Conservation (phyloP, 805 yeast genomes). For the Candida railenensis region DNA sequence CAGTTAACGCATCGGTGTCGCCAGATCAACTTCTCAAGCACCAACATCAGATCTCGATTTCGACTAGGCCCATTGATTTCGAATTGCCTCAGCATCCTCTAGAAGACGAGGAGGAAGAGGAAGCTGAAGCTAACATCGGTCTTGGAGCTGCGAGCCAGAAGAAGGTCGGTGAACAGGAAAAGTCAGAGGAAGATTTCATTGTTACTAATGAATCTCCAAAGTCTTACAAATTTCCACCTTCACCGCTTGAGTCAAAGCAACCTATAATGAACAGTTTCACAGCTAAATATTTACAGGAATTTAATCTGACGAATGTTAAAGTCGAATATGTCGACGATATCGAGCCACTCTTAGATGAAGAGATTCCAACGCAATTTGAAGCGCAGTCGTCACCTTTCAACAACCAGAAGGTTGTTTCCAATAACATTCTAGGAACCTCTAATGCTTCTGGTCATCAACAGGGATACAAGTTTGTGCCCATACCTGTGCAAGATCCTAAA, state of each 20-base stretch:
- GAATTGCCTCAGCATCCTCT: slow-evolving; percentile 1
- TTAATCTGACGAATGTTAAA: slow-evolving; percentile 11
- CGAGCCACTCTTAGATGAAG: slow-evolving; percentile 26
- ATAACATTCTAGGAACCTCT: background rate
- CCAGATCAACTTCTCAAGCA: slow-evolving; percentile 32
- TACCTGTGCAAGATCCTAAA: slow-evolving; percentile 39
- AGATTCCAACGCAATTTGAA: background rate
- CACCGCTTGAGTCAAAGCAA: slow-evolving; percentile 24
- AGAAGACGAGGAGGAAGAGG: slow-evolving; percentile 10
- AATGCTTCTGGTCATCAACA: background rate
- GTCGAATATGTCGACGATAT: slow-evolving; percentile 33
- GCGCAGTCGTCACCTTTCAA: slow-evolving; percentile 5
- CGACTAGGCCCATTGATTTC: slow-evolving; percentile 1
- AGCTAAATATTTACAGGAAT: slow-evolving; percentile 42
- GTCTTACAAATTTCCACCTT: slow-evolving; percentile 58
- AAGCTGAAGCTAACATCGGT: no score
- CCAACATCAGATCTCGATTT: background rate
- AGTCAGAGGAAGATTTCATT: slow-evolving; percentile 38
- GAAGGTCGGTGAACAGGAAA: no score
- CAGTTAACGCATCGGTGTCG: slow-evolving; percentile 21
- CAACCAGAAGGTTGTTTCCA: background rate
- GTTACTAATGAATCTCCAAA: slow-evolving; percentile 47
- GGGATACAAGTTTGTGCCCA: slow-evolving; percentile 33
- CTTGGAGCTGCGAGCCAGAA: no score
- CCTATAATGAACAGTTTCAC: slow-evolving; percentile 29